Conservation (phyloP, 345 rosid genomes). For the Lepidium aucheri region DNA sequence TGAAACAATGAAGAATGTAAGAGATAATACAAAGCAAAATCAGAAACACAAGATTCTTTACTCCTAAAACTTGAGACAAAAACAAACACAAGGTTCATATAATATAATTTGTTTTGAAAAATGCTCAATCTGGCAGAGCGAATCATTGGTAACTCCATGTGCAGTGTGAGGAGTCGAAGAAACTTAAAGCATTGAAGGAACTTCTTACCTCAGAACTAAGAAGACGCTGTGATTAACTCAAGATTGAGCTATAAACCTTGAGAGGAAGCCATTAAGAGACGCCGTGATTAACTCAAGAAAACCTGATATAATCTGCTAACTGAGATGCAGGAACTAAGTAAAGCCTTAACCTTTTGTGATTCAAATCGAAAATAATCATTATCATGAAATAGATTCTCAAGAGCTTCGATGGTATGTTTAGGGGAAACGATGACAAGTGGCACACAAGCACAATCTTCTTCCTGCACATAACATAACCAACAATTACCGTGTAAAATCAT, state of each 20-base stretch:
- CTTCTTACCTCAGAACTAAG: no score
- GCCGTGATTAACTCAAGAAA: no score
- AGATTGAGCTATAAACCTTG: no score
- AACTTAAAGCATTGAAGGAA: no score
- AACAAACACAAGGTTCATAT: no score
- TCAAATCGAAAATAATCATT: slow-evolving; percentile 69
- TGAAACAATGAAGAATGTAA: not conserved
- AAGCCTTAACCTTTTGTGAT: slow-evolving; percentile 48
- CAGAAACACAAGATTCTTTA: slow-evolving; percentile 10
- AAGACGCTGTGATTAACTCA: no score
- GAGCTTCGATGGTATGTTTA: slow-evolving; percentile 31
- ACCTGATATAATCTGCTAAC: not conserved
- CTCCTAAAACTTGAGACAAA: not conserved
- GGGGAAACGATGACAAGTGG: slow-evolving; percentile 60
- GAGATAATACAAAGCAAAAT: slow-evolving; percentile 5
- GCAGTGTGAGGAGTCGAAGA: no score
- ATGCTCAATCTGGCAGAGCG: no score
- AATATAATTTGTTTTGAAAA: no score
- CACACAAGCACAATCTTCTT: slow-evolving; percentile 49
- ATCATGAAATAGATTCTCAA: slow-evolving; percentile 38
- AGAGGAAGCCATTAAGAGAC: no score
- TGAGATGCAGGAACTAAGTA: not conserved
- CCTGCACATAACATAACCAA: slow-evolving; percentile 38
- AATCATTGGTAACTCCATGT: no score
- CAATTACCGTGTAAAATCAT: not conserved